Base-by-base conservation (phyloP, 2,329 filamentous ascomycete species). In the Aspergillus sp. region DNA sequence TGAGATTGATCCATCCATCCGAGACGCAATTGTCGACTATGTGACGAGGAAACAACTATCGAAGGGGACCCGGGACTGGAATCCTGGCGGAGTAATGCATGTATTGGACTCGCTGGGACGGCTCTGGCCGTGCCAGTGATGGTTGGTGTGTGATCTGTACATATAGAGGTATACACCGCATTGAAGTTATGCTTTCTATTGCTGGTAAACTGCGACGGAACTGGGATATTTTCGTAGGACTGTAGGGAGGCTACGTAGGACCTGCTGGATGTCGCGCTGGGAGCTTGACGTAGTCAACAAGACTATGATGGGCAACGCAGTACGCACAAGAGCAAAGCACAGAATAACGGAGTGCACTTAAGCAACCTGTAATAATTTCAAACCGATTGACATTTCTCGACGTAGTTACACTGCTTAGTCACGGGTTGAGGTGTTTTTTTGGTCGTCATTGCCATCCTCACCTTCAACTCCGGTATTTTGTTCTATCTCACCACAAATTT, bases 91-190 rank as follows among this genome's bases (percentile, higher is more conserved):
- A 42, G 36, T 42, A 14, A 42, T 42, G 36, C 29, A 31, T 54
- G 31, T 58, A 26, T 55, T 22, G 57, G 51, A 59, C 54, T 52
- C 36, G n/a, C 42, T 31, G 49, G 49, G 49, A 49, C 39, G 49
- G 49, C 46, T 52, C 24, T 52, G 45, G 55, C 51, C 18, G 47
- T 55, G 53, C 42, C 42, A 55, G 16, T 22, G 50, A 50, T 24
- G 49, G 52, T 57, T 46, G 52, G 57, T 63, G 58, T 64, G 62
- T 62, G 62, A 64, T 67, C 62, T 69, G 67, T 69, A 69, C 67
- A 69, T 68, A 69, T 69, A 69, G 63, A 67, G 62, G 59, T 64
- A 67, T 68, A 63, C 62, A 64, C 62, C 64, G 57, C 61, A 65
- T 62, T 55, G 56, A 63, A 55, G 49, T 47, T 49, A n/a, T 54